Conservation (phyloP, 495 filamentous ascomycete genomes). For the Schizothecium vesticola region DNA sequence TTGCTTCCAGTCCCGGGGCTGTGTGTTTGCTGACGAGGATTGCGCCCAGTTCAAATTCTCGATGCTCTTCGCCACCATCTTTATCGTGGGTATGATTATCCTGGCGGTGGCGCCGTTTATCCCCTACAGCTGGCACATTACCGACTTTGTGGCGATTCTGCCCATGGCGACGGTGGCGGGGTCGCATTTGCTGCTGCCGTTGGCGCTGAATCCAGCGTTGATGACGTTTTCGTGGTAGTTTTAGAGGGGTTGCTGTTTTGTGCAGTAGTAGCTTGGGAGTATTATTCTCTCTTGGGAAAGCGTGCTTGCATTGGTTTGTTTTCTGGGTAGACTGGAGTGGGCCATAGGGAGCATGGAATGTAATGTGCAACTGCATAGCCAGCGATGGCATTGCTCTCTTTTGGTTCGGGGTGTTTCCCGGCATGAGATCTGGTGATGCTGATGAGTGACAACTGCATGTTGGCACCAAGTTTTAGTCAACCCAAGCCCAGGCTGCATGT, state of each 20-base stretch:
- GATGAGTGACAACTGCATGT: too few relatives aligned
- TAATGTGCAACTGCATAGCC: neutral
- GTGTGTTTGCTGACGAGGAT: neutral
- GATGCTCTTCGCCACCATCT: slow-evolving; percentile 57
- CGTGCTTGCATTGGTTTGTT: neutral
- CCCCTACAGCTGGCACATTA: slow-evolving; percentile 63
- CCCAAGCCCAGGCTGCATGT: too few relatives aligned
- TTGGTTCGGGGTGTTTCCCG: too few relatives aligned
- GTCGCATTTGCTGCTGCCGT: slow-evolving; percentile 65
- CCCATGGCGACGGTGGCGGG: slow-evolving; percentile 68
- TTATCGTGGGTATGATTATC: slow-evolving; percentile 61
- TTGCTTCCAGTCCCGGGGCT: neutral
- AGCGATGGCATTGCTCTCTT: too few relatives aligned
- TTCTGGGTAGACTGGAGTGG: neutral
- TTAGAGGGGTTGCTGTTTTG: neutral
- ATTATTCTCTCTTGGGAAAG: neutral
- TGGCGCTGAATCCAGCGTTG: slow-evolving; percentile 69
- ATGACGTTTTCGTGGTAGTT: slow-evolving; percentile 75
- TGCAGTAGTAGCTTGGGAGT: neutral
- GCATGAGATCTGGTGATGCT: too few relatives aligned
- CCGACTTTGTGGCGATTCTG: slow-evolving; percentile 73
- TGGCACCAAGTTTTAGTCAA: too few relatives aligned
- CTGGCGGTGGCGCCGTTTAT: slow-evolving; percentile 60
- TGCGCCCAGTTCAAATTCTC: slow-evolving; percentile 61
- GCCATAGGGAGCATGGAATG: neutral